phyloP scores from a whole-genome alignment of 140 eudicot genomes.

The Oenanthe javanica region DNA sequence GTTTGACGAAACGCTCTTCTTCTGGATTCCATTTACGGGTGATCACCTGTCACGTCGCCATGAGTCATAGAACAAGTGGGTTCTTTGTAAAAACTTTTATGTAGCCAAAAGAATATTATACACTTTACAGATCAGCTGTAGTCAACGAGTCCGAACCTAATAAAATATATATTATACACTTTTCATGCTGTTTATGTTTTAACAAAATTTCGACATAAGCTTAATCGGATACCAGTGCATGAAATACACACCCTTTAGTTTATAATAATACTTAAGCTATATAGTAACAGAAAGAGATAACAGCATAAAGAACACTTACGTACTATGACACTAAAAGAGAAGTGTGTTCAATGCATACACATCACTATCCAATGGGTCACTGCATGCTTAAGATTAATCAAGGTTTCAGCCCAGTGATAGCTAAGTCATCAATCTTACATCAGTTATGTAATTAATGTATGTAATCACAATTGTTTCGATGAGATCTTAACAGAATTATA shows the following conservation, averaged over 20 bases:
- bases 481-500: background rate
- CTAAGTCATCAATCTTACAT: background rate
- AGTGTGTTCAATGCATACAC: background rate
- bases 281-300: background rate
- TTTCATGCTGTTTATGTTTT: background rate
- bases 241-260: background rate
- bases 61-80: background rate
- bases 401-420: background rate
- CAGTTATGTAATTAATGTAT: background rate
- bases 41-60: conserved; percentile 43
- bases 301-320: background rate
- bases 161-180: background rate
- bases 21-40: conserved; percentile 65
- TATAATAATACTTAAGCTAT: background rate
- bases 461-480: background rate
- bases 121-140: background rate
- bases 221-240: background rate
- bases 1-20: conserved; percentile 65
- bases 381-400: background rate
- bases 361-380: background rate
- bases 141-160: background rate
- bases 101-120: background rate
- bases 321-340: background rate
- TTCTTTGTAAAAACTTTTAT: background rate
- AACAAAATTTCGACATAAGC: background rate